phyloP scores from a whole-genome alignment of 805 yeast genomes.

The Metschnikowia gelsemii region DNA sequence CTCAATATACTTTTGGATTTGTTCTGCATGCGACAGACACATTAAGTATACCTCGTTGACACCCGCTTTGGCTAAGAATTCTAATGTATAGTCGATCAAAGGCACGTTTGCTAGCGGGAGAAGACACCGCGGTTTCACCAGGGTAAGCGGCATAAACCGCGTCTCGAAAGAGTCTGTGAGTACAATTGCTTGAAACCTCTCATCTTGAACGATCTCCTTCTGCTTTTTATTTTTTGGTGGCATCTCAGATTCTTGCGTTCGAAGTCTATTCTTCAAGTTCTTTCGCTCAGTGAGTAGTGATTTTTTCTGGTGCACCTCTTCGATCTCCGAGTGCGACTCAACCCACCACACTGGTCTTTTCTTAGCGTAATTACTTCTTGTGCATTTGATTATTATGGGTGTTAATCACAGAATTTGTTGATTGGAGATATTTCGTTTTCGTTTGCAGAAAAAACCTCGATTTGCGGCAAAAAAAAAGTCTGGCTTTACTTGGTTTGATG shows the following conservation, averaged over 20 bases:
- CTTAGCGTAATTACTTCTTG: no score
- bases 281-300: background rate
- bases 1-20: constrained; percentile 78
- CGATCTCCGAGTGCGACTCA: no score
- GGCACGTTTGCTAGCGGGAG: constrained; percentile 93
- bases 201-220: constrained; percentile 62
- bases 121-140: constrained; percentile 83
- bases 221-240: constrained; percentile 51
- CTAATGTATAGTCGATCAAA: constrained; percentile 88
- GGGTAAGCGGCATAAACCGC: constrained; percentile 88
- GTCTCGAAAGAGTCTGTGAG: constrained; percentile 92
- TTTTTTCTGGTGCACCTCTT: no score
- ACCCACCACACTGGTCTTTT: no score
- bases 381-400: no score
- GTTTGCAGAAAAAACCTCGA: no score
- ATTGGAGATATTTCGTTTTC: no score
- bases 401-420: no score
- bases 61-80: constrained; percentile 86
- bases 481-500: no score
- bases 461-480: no score
- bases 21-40: constrained; percentile 89
- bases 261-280: background rate
- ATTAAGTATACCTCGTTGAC: constrained; percentile 87
- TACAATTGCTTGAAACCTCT: constrained; percentile 88
- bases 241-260: constrained; percentile 33